phyloP scores from a whole-genome alignment of 2,329 filamentous ascomycete species.

The Xylogone sp. region DNA sequence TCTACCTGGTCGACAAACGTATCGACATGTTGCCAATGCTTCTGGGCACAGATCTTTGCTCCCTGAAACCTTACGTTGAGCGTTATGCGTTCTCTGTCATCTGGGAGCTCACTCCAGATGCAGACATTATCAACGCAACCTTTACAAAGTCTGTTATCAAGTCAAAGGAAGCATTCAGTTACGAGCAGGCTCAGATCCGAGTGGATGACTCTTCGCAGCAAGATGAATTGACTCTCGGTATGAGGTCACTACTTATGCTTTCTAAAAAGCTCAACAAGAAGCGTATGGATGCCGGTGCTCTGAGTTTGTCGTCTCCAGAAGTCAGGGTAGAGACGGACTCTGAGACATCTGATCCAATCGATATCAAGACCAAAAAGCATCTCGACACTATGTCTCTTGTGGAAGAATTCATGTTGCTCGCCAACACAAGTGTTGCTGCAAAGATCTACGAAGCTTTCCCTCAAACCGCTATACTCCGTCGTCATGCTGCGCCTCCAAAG shows the following conservation, averaged over 20 bases:
- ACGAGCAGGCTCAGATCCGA: conserved; percentile 90
- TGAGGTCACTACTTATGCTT: conserved; percentile 80
- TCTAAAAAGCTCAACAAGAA: conserved; percentile 93
- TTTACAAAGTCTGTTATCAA: conserved; percentile 99
- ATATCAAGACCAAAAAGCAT: conserved; percentile 91
- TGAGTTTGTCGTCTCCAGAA: conserved; percentile 96
- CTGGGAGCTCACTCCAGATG: conserved; percentile 84
- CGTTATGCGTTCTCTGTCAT: conserved; percentile 80
- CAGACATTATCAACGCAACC: conserved; percentile 77
- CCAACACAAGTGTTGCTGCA: conserved; percentile 89
- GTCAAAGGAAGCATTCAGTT: conserved; percentile 94
- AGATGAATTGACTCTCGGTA: conserved; percentile 85
- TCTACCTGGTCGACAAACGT: conserved; percentile 97
- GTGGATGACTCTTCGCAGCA: conserved; percentile 87
- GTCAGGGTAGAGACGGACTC: conserved; percentile 94
- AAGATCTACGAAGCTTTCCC: conserved; percentile 91
- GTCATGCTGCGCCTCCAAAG: conserved; percentile 87
- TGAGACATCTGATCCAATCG: conserved; percentile 92
- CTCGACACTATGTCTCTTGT: conserved; percentile 97
- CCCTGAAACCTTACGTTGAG: conserved; percentile 96
- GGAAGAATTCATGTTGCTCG: conserved; percentile 98
- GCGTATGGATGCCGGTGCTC: conserved; percentile 90
- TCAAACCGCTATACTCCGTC: conserved; percentile 88
- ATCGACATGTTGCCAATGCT: conserved; percentile 99
- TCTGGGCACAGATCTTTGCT: conserved; percentile 93